Conservation (phyloP, 495 filamentous ascomycete species). For the Neurospora tetrasperma region DNA sequence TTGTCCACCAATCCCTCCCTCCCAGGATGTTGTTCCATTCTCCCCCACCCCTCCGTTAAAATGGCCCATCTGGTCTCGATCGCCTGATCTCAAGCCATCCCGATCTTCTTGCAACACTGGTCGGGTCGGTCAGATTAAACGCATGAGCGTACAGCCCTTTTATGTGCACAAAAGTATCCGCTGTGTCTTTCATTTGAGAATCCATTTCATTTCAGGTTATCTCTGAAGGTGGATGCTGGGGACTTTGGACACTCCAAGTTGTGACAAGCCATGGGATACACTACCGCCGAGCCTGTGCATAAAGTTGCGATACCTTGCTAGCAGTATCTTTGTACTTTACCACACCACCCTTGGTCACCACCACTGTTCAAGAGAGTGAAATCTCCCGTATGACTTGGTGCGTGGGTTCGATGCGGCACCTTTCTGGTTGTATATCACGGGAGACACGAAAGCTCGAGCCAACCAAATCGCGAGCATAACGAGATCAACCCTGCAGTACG, state of each 20-base stretch:
- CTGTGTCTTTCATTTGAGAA: not conserved
- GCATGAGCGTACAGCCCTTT: constrained; percentile 2
- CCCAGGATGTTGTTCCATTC: constrained; percentile 3
- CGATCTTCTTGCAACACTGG: constrained; percentile 9
- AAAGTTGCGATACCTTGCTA: not conserved
- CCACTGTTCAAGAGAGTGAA: not conserved
- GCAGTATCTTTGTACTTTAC: not conserved
- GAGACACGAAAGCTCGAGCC: constrained; percentile 1
- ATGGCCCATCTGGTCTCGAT: constrained; percentile 12
- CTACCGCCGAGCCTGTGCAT: not conserved
- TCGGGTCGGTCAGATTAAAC: constrained; percentile 11
- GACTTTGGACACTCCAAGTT: not conserved
- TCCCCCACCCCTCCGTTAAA: constrained; percentile 3
- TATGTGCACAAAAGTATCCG: not conserved
- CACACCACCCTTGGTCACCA: not conserved
- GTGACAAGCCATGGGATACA: not conserved
- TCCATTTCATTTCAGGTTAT: not conserved
- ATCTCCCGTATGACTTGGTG: not conserved
- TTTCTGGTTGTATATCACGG: not conserved
- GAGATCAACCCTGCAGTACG: not conserved
- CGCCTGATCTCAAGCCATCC: constrained; percentile 16
- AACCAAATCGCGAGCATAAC: not conserved
- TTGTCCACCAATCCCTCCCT: not conserved
- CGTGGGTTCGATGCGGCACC: not conserved
- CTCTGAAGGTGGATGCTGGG: not conserved